Conservation (phyloP, 768 basidiomycete species). For the Tylopilus felleus region DNA sequence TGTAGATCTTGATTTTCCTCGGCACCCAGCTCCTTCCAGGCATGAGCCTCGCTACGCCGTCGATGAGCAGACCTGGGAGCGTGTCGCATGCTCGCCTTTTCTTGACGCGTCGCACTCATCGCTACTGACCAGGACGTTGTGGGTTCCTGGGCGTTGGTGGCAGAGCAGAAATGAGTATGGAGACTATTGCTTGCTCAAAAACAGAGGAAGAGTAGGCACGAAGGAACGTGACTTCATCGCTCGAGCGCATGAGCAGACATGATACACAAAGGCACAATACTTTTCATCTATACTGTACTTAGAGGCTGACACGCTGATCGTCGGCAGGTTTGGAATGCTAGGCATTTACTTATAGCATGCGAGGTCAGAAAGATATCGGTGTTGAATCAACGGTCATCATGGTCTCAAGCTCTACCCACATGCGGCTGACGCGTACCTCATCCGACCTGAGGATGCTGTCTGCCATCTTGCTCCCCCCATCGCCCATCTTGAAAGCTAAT, state of each 20-base stretch:
- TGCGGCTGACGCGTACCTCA: constrained; percentile 37
- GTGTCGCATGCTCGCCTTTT: constrained; percentile 77
- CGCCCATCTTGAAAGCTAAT: constrained; percentile 43
- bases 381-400: constrained; percentile 7
- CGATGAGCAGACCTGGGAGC: constrained; percentile 71
- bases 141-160: constrained; percentile 73
- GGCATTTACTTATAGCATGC: constrained; percentile 3
- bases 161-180: constrained; percentile 72
- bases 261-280: constrained; percentile 7
- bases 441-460: constrained; percentile 40
- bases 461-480: constrained; percentile 38
- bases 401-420: constrained; percentile 16
- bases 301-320: constrained; percentile 20
- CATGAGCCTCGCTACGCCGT: constrained; percentile 80
- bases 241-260: constrained; percentile 5
- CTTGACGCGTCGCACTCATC: constrained; percentile 77
- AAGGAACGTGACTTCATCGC: constrained; percentile 25
- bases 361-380: neutral
- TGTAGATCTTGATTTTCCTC: constrained; percentile 85
- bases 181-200: constrained; percentile 85
- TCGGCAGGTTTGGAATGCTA: constrained; percentile 20
- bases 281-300: constrained; percentile 1
- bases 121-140: constrained; percentile 70
- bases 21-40: constrained; percentile 48
- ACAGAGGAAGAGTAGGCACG: constrained; percentile 37